Percentiles rank a stretch among this genome's conserved stretches.
Evolutionary conservation across 495 filamentous ascomycete genomes (phyloP).

Genomic region (Bacidia rubella): DNA sequence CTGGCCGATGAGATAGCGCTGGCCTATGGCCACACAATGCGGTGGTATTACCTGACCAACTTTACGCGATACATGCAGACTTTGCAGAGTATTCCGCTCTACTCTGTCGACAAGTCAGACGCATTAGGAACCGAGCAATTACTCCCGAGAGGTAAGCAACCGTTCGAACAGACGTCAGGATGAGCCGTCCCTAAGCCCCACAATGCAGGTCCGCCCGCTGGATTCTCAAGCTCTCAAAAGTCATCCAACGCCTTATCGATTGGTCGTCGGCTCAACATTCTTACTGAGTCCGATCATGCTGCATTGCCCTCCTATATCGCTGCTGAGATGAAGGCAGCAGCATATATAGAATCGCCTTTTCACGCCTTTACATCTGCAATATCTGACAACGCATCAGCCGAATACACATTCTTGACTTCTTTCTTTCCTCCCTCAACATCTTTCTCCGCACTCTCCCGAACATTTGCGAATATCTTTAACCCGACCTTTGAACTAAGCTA

Average conservation of each 20-base stretch:
- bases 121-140: conserved; percentile 68
- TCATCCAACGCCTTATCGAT: conserved; percentile 78
- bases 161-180: background rate
- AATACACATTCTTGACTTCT: conserved; percentile 82
- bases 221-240: background rate
- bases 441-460: conserved; percentile 43
- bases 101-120: conserved; percentile 70
- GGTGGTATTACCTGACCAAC: conserved; percentile 91
- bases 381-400: conserved; percentile 84
- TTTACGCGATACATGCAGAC: conserved; percentile 79
- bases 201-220: background rate
- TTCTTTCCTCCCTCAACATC: conserved; percentile 52
- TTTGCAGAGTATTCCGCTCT: conserved; percentile 71
- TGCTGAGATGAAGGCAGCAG: conserved; percentile 71
- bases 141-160: conserved; percentile 37
- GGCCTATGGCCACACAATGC: conserved; percentile 96
- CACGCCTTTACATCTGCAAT: conserved; percentile 88
- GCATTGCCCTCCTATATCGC: conserved; percentile 72
- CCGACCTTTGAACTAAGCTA: conserved; percentile 73
- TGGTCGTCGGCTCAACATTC: conserved; percentile 67
- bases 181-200: background rate
- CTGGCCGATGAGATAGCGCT: conserved; percentile 79
- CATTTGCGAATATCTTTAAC: conserved; percentile 70
- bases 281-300: conserved; percentile 52
- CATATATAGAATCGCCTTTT: conserved; percentile 83